A percentile compares a stretch with the other conserved stretches of the same genome.
Conservation (phyloP, 805 yeast genomes). For the Danielozyma ontarioensis region DNA sequence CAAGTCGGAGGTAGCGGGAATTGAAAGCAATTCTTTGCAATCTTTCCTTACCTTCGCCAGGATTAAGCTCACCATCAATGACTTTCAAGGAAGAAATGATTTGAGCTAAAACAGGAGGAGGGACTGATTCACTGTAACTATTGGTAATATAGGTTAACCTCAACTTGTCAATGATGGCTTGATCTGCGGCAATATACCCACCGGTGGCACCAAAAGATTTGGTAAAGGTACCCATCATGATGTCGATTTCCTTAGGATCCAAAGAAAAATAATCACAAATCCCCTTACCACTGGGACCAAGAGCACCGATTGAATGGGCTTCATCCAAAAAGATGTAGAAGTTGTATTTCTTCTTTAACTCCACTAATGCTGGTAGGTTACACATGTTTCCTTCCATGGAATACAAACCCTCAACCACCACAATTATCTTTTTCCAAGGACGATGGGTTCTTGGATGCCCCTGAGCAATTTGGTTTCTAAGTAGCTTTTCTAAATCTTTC, state of each 20-base stretch:
- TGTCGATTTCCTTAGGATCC: constrained; percentile 69
- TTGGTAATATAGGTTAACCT: constrained; percentile 69
- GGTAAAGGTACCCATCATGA: constrained; percentile 96
- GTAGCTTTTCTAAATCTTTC: constrained; percentile 65
- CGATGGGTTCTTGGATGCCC: constrained; percentile 95
- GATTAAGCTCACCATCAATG: constrained; percentile 75
- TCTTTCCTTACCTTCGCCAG: constrained; percentile 91
- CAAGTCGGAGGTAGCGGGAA: constrained; percentile 87
- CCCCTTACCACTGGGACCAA: constrained; percentile 93
- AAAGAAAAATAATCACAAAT: constrained; percentile 90
- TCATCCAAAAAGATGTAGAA: constrained; percentile 91
- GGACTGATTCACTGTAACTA: constrained; percentile 74
- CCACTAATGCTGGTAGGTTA: constrained; percentile 71
- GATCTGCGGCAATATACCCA: constrained; percentile 85
- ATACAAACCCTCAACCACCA: constrained; percentile 89
- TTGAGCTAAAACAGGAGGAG: constrained; percentile 91
- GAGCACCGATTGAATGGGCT: constrained; percentile 98
- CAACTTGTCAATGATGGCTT: constrained; percentile 65
- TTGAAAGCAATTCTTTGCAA: constrained; percentile 92
- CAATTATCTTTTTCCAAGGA: constrained; percentile 86
- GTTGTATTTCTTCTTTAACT: constrained; percentile 75
- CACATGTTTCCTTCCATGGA: constrained; percentile 92
- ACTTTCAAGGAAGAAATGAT: constrained; percentile 74
- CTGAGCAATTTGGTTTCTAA: constrained; percentile 81
- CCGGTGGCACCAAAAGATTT: constrained; percentile 99